A percentile compares a stretch with the other conserved stretches of the same genome.
phyloP scores from a whole-genome alignment of 352 stramenopile genomes.

The Globisporangium barbulae region DNA sequence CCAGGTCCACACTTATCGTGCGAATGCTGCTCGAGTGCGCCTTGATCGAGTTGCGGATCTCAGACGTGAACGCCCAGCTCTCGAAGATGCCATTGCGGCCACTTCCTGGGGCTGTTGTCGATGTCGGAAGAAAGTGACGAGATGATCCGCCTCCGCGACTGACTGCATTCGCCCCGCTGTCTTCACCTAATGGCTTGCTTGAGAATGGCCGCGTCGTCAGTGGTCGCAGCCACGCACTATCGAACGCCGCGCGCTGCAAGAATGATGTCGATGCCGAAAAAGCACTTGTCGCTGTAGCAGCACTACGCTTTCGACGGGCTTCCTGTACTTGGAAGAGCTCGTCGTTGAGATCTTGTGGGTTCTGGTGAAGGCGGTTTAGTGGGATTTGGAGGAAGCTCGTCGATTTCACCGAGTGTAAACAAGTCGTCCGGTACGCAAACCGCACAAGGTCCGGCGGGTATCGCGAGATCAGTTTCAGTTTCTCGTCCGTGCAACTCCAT shows the following conservation, averaged over 20 bases:
- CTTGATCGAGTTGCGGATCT: slow-evolving; percentile 56
- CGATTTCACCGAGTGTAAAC: slow-evolving; percentile 51
- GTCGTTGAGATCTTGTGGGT: slow-evolving; percentile 51
- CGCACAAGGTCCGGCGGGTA: slow-evolving; percentile 45
- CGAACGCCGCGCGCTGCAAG: slow-evolving; percentile 9
- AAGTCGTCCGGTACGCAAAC: slow-evolving; percentile 49
- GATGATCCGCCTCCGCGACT: background rate
- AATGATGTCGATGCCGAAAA: slow-evolving; percentile 1
- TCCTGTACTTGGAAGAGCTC: slow-evolving; percentile 52
- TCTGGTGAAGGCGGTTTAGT: slow-evolving; percentile 30
- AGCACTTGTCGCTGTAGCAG: background rate
- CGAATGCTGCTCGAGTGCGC: slow-evolving; percentile 63
- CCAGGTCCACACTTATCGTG: slow-evolving; percentile 44
- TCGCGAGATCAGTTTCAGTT: background rate
- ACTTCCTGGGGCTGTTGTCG: background rate
- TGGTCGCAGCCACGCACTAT: slow-evolving; percentile 32
- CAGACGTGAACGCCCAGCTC: slow-evolving; percentile 29
- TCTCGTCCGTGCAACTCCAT: background rate
- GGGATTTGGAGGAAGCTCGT: slow-evolving; percentile 64
- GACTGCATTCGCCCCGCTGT: background rate
- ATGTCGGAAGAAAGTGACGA: background rate
- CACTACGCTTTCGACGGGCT: slow-evolving; percentile 34
- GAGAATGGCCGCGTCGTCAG: slow-evolving; percentile 20
- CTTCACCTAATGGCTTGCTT: background rate
- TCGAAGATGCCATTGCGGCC: slow-evolving; percentile 11